These are phyloP conservation scores for Candida glaebosa DNA, from an alignment of 805 yeast species.

Conservation along the genomic window DNA sequence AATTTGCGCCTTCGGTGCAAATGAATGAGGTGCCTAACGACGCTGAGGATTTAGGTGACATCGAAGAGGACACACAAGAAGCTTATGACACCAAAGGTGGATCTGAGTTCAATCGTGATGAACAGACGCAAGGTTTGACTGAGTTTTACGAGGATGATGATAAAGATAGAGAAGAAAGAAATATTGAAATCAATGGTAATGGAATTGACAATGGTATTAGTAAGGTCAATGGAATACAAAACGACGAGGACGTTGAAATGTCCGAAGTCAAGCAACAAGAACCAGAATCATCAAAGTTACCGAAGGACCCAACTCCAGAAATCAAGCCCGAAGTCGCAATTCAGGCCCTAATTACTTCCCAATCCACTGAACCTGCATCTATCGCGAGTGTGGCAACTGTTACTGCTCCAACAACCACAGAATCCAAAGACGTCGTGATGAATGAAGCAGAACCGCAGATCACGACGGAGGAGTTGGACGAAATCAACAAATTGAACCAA, in stretches of 20 bases:
- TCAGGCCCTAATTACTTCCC: not conserved
- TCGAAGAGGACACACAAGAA: slow-evolving; percentile 73
- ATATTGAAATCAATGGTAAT: slow-evolving; percentile 1
- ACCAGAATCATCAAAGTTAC: not conserved
- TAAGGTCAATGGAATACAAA: slow-evolving; percentile 15
- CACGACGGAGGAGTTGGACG: slow-evolving; percentile 36
- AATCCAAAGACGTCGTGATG: not conserved
- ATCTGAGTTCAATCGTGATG: slow-evolving; percentile 79
- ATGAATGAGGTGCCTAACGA: slow-evolving; percentile 86
- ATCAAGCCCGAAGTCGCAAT: slow-evolving; percentile 1
- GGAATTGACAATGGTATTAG: not conserved
- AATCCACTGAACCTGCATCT: not conserved
- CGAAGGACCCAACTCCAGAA: slow-evolving; percentile 1
- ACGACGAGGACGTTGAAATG: slow-evolving; percentile 2
- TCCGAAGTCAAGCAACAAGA: not conserved
- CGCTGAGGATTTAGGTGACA: slow-evolving; percentile 82
- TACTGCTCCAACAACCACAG: slow-evolving; percentile 2
- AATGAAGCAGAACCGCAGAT: slow-evolving; percentile 9
- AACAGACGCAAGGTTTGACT: slow-evolving; percentile 61
- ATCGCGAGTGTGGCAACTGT: slow-evolving; percentile 3
- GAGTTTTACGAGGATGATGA: slow-evolving; percentile 75
- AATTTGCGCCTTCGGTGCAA: slow-evolving; percentile 96
- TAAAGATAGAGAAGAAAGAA: slow-evolving; percentile 34
- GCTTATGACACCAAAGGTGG: slow-evolving; percentile 92
- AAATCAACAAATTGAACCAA: slow-evolving; percentile 34